Percentiles rank a stretch among this genome's conserved stretches.
Conservation (phyloP, 805 yeast genomes). For the Saturnispora gosingensis region DNA sequence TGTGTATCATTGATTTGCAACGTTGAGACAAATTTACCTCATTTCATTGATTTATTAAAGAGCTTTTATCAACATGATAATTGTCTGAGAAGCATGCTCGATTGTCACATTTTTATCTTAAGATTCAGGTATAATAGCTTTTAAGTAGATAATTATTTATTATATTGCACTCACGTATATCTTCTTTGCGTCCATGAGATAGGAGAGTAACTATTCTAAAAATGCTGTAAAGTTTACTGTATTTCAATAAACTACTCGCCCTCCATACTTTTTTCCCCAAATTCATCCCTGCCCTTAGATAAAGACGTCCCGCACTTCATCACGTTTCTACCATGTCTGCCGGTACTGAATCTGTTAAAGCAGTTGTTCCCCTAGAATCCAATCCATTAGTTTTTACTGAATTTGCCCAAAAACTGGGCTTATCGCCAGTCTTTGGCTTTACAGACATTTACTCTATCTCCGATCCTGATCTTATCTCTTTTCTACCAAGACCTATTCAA, state of each 20-base stretch:
- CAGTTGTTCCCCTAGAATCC: conserved; percentile 83
- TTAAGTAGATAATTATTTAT: too few species aligned
- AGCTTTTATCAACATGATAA: too few species aligned
- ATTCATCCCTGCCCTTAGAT: too few species aligned
- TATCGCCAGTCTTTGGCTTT: conserved; percentile 50
- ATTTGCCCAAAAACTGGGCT: conserved; percentile 61
- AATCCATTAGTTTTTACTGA: conserved; percentile 76
- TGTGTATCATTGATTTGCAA: conserved; percentile 58
- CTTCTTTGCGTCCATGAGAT: too few species aligned
- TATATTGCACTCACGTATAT: neutral
- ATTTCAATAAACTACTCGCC: too few species aligned
- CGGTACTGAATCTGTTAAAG: conserved; percentile 3
- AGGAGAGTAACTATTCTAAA: too few species aligned
- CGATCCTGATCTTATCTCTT: conserved; percentile 71
- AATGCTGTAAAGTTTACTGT: too few species aligned
- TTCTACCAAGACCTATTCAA: conserved; percentile 72
- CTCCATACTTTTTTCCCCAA: too few species aligned
- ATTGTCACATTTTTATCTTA: neutral
- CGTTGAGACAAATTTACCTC: conserved; percentile 24
- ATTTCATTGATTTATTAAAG: too few species aligned
- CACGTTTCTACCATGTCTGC: neutral
- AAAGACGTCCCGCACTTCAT: neutral
- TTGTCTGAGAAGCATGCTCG: neutral
- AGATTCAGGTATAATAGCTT: neutral
- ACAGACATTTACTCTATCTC: conserved; percentile 79